A percentile compares a stretch with the other conserved stretches of the same genome.
These are phyloP conservation scores for Tubosaeta sp. DNA, from an alignment of 768 basidiomycete species.

Conservation along the genomic window DNA sequence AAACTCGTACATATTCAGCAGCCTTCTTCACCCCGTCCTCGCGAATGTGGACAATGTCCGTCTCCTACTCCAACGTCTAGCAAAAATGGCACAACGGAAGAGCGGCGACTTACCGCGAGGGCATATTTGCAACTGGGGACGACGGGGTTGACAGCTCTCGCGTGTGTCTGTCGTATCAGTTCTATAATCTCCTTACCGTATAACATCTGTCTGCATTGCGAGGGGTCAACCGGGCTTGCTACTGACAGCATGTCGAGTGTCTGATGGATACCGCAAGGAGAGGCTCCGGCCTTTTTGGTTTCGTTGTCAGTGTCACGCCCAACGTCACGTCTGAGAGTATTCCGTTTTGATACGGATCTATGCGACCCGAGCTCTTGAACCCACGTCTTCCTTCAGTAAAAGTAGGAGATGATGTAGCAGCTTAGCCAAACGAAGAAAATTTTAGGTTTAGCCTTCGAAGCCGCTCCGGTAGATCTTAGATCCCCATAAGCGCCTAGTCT, in stretches of 20 bases:
- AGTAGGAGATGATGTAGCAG: not conserved
- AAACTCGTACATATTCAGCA: constrained; percentile 54
- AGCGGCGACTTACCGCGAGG: constrained; percentile 41
- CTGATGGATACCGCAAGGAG: not conserved
- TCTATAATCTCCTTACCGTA: not conserved
- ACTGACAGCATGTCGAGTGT: constrained; percentile 17
- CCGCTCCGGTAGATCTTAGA: constrained; percentile 17
- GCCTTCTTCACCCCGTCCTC: constrained; percentile 58
- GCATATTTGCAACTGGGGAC: constrained; percentile 54
- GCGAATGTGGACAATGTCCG: constrained; percentile 56
- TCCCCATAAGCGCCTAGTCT: constrained; percentile 1
- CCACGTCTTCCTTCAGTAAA: not conserved
- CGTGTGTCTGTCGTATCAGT: not conserved
- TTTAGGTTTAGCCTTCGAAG: constrained; percentile 18
- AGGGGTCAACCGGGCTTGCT: constrained; percentile 5
- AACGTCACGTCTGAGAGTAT: not conserved
- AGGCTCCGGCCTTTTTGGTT: constrained; percentile 5
- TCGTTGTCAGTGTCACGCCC: not conserved
- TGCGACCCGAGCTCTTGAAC: not conserved
- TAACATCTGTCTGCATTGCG: not conserved
- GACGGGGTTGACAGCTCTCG: constrained; percentile 49
- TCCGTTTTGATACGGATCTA: not conserved
- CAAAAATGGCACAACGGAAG: not conserved
- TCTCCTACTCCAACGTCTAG: constrained; percentile 40
- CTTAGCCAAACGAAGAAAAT: constrained; percentile 1